phyloP scores from a whole-genome alignment of 768 basidiomycete genomes.

The Artomyces pyxidatus region DNA sequence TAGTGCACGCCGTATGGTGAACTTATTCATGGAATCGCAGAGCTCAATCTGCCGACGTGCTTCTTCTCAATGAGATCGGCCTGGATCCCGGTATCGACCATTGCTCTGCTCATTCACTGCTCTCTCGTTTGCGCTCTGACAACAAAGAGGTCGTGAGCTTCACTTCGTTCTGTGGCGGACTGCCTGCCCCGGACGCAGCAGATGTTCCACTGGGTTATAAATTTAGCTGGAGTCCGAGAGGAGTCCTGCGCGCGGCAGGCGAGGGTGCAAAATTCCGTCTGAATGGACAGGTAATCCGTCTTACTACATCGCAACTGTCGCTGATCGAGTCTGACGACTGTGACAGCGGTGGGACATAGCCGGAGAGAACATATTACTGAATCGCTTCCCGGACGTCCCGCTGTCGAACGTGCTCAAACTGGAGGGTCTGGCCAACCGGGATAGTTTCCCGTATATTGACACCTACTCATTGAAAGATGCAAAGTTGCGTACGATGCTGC shows the following conservation, averaged over 20 bases:
- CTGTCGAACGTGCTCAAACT: conserved; percentile 53
- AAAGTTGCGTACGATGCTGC: conserved; percentile 53
- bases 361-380: conserved; percentile 45
- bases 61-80: conserved; percentile 85
- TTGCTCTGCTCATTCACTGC: conserved; percentile 70
- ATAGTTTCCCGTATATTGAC: conserved; percentile 63
- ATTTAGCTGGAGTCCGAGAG: conserved; percentile 89
- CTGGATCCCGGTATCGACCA: conserved; percentile 89
- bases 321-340: not conserved
- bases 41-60: conserved; percentile 51
- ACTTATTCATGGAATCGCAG: conserved; percentile 26
- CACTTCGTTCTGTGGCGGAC: conserved; percentile 87
- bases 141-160: conserved; percentile 61
- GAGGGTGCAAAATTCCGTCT: conserved; percentile 67
- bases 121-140: conserved; percentile 41
- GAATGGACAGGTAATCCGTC: conserved; percentile 39
- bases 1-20: not conserved
- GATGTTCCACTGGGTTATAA: conserved; percentile 76
- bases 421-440: conserved; percentile 83
- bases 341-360: conserved; percentile 39
- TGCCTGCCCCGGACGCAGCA: conserved; percentile 68
- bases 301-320: not conserved
- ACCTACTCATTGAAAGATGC: conserved; percentile 51
- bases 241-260: conserved; percentile 73
- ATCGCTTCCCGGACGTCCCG: conserved; percentile 59